A percentile compares a stretch with the other conserved stretches of the same genome.
phyloP scores from a whole-genome alignment of 768 basidiomycete species.

The Amanita molliuscula region DNA sequence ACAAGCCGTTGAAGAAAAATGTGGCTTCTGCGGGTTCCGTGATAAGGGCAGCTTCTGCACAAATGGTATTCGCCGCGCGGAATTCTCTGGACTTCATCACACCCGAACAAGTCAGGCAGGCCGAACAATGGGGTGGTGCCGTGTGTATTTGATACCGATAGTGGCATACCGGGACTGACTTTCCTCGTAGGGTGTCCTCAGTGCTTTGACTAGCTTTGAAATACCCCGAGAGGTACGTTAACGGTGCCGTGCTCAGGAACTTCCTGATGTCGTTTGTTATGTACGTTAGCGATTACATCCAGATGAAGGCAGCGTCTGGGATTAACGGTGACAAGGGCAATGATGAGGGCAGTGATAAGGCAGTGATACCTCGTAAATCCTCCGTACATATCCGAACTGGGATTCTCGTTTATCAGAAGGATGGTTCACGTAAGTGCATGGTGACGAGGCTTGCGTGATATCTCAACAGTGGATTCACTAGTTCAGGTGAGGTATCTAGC shows the following conservation, averaged over 20 bases:
- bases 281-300: constrained; percentile 39
- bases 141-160: constrained; percentile 16
- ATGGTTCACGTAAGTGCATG: neutral
- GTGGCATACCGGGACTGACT: constrained; percentile 5
- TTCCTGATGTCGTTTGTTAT: neutral
- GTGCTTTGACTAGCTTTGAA: constrained; percentile 38
- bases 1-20: constrained; percentile 10
- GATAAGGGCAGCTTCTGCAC: constrained; percentile 70
- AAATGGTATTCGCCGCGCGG: constrained; percentile 78
- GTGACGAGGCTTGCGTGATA: neutral
- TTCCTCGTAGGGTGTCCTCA: constrained; percentile 36
- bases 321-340: too few relatives aligned
- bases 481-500: neutral
- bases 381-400: constrained; percentile 6
- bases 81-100: constrained; percentile 66
- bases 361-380: constrained; percentile 8
- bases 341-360: too few relatives aligned
- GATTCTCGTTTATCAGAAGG: constrained; percentile 3
- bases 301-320: constrained; percentile 50
- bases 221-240: constrained; percentile 42
- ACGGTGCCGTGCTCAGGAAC: neutral
- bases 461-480: neutral
- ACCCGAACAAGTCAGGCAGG: constrained; percentile 45
- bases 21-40: constrained; percentile 19
- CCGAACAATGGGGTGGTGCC: constrained; percentile 54